Base-by-base conservation (phyloP, 2,329 filamentous ascomycete species). In the Colletotrichum musicola region DNA sequence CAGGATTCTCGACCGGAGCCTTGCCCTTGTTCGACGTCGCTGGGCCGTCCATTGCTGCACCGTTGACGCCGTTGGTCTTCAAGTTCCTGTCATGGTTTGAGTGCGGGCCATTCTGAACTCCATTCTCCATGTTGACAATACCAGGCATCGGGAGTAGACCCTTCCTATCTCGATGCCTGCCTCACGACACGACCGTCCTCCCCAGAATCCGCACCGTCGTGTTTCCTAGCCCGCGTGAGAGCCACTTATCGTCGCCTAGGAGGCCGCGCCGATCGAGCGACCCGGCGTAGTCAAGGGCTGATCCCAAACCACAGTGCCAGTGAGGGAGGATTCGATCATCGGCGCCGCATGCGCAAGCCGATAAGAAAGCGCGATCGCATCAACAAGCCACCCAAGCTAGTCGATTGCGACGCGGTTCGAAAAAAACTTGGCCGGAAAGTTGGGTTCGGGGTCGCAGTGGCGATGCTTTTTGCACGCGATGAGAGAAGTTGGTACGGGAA, bases 51-150 rank as follows among this genome's bases (percentile, higher is more conserved):
- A 69, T 62, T 58, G 74, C 64, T 38, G 73, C 78, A 65, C 83
- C 83, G 74, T 84, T 83, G 71, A 81, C 72, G 49, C 82, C 84
- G 72, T 86, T 86, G 61, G 76, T 72, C 71, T 77, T 78, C 53
- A 75, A 66, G 71, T 84, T 81, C 82, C 84, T 84, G 75, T 88
- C 85, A 77, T 89, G 85, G 75, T 89, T 86, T 73, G 84, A 85
- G 76, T 83, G 85, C 75, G 81, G 80, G 73, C 85, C 84, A 75
- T 85, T 85, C 75, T 83, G 82, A 75, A 79, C 80, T 78, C 84
- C 85, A 79, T 84, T 83, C 72, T 88, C 85, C 85, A 88, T 88
- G 73, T 81, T 84, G 80, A 86, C 81, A 74, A 81, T 75, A 74
- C 85, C 84, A 71, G 86, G 85, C 86, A 87, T 88, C 75, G 74